Percentiles rank a stretch among this genome's conserved stretches.
Conservation (phyloP, 805 yeast genomes). For the Saccharomyces jurei region DNA sequence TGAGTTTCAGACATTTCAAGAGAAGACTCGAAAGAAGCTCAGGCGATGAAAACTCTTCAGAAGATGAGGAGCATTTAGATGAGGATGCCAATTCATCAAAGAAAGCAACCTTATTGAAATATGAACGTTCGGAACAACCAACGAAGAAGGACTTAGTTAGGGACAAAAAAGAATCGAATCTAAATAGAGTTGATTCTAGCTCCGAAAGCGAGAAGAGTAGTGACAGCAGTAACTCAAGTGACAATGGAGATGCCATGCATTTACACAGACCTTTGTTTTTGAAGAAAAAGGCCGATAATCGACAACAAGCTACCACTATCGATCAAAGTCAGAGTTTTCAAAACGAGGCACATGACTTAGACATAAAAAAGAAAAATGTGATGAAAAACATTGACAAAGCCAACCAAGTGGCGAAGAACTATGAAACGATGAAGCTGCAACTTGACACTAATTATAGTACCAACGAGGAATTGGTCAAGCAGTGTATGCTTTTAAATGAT, state of each 20-base stretch:
- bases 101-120: neutral
- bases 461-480: constrained; percentile 18
- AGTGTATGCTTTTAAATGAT: constrained; percentile 20
- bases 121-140: neutral
- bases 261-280: neutral
- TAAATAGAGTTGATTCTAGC: neutral
- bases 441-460: constrained; percentile 17
- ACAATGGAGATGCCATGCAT: neutral
- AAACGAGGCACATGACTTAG: neutral
- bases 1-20: constrained; percentile 21
- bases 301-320: neutral
- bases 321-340: neutral
- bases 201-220: neutral
- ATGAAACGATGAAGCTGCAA: neutral
- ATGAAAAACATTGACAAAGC: constrained; percentile 1
- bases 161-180: neutral
- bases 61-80: neutral
- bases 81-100: neutral
- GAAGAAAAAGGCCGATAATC: neutral
- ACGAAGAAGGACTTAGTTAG: neutral
- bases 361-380: constrained; percentile 2
- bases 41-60: constrained; percentile 2
- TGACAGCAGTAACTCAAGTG: neutral
- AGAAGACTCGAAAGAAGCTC: constrained; percentile 3
- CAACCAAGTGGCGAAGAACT: neutral